Evolutionary conservation across 306 rosid species (phyloP).

Genomic region (Arachis stenosperma): DNA sequence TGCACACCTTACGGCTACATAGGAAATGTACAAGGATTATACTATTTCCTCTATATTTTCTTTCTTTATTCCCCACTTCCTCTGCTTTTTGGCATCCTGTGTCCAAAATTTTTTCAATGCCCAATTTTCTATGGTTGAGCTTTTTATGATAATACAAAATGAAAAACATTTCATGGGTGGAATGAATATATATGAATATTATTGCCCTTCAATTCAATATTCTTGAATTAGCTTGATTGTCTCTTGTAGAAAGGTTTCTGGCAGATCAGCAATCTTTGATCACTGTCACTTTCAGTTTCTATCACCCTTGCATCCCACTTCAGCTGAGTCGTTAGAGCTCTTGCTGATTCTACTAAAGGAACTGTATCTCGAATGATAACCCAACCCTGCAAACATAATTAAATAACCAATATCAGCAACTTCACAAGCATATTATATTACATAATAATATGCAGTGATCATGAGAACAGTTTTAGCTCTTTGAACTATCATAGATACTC

Average conservation of each 20-base stretch:
- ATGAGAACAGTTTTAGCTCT: background rate
- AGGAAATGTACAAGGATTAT: conserved; percentile 47
- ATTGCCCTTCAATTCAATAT: conserved; percentile 35
- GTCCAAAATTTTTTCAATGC: conserved; percentile 49
- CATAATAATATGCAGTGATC: background rate
- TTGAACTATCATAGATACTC: background rate
- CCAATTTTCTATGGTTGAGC: conserved; percentile 53
- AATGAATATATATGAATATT: conserved; percentile 64
- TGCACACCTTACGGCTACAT: conserved; percentile 81
- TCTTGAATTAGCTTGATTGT: conserved; percentile 56
- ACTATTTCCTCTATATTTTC: conserved; percentile 41
- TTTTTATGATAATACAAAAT: conserved; percentile 42
- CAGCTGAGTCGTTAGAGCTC: conserved; percentile 68
- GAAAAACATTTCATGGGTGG: conserved; percentile 47
- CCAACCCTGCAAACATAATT: conserved; percentile 80
- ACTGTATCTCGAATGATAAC: conserved; percentile 75
- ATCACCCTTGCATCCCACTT: conserved; percentile 94
- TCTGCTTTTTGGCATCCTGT: background rate
- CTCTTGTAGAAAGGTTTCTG: conserved; percentile 87
- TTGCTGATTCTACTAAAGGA: conserved; percentile 75
- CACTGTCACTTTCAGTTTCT: conserved; percentile 81
- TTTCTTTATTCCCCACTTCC: conserved; percentile 32
- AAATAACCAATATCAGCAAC: conserved; percentile 33
- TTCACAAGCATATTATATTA: background rate
- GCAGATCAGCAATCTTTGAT: conserved; percentile 84